Percentiles rank a stretch among this genome's conserved stretches.
phyloP scores from a whole-genome alignment of 1,284 basidiomycete species.

The Phenoliferia sp. region DNA sequence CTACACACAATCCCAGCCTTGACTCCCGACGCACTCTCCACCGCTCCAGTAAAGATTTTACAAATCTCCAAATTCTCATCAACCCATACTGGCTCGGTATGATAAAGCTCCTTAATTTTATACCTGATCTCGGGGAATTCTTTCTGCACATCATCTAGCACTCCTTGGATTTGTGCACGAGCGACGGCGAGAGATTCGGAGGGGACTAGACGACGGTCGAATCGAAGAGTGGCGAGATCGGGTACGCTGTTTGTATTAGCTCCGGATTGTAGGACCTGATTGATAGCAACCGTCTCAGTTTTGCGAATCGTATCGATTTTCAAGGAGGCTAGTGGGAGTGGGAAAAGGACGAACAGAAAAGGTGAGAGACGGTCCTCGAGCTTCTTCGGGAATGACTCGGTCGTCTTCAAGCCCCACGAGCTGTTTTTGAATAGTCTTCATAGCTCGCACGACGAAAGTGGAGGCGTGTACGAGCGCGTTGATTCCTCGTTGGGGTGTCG shows the following conservation, averaged over 20 bases:
- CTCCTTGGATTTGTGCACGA: conserved; percentile 10
- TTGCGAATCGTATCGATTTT: no score
- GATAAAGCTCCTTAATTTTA: conserved; percentile 16
- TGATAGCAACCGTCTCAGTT: background rate
- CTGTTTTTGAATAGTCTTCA: conserved; percentile 4
- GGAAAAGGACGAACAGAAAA: conserved; percentile 10
- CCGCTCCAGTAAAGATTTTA: conserved; percentile 7
- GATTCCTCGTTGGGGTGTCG: conserved; percentile 23
- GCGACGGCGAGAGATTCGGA: conserved; percentile 21
- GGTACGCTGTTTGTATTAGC: conserved; percentile 26
- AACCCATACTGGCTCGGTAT: conserved; percentile 27
- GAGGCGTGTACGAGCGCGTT: conserved; percentile 17
- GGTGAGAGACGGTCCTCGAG: conserved; percentile 17
- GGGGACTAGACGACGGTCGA: conserved; percentile 26
- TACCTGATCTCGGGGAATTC: conserved; percentile 12
- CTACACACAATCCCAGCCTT: conserved; percentile 23
- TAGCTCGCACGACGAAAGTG: conserved; percentile 15
- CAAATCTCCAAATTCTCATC: conserved; percentile 19
- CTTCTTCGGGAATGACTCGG: conserved; percentile 23
- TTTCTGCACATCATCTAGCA: conserved; percentile 8
- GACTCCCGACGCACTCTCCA: conserved; percentile 10
- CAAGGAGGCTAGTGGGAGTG: no score
- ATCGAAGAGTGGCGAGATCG: conserved; percentile 18
- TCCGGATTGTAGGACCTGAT: conserved; percentile 19
- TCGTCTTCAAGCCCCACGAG: conserved; percentile 5